These are phyloP conservation scores for Tuber calosporum DNA, from an alignment of 495 filamentous ascomycete species.

Conservation along the genomic window DNA sequence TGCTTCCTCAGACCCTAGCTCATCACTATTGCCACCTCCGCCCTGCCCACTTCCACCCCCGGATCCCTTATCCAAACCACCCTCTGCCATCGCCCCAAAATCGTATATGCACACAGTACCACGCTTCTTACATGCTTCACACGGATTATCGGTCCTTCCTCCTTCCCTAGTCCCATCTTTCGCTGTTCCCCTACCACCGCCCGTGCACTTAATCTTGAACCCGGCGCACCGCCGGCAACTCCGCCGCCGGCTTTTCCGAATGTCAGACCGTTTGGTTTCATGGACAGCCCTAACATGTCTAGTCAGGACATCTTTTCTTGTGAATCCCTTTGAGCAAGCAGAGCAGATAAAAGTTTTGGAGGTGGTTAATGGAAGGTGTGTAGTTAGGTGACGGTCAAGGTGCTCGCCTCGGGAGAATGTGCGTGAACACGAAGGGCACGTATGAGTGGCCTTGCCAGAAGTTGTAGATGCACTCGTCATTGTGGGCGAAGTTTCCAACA, in stretches of 20 bases:
- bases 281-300: constrained; percentile 41
- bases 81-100: constrained; percentile 32
- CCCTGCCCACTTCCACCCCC: constrained; percentile 17
- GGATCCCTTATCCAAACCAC: constrained; percentile 17
- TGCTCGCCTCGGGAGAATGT: constrained; percentile 41
- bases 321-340: constrained; percentile 41
- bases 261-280: constrained; percentile 39
- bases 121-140: constrained; percentile 41
- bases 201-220: constrained; percentile 42
- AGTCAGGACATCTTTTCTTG: constrained; percentile 40
- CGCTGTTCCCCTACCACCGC: constrained; percentile 31
- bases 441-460: constrained; percentile 34
- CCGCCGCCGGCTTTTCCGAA: constrained; percentile 39
- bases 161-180: constrained; percentile 37
- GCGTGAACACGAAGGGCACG: constrained; percentile 39
- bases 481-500: constrained; percentile 11
- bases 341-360: constrained; percentile 41
- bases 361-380: constrained; percentile 39
- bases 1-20: constrained; percentile 31
- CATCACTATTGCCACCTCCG: constrained; percentile 21
- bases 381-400: constrained; percentile 40
- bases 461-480: constrained; percentile 11
- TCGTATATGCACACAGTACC: constrained; percentile 41
- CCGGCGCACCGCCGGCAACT: constrained; percentile 40
- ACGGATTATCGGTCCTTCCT: constrained; percentile 37